Base-by-base conservation (phyloP, 495 filamentous ascomycete genomes). In the Penicillium cosmopolitanum region DNA sequence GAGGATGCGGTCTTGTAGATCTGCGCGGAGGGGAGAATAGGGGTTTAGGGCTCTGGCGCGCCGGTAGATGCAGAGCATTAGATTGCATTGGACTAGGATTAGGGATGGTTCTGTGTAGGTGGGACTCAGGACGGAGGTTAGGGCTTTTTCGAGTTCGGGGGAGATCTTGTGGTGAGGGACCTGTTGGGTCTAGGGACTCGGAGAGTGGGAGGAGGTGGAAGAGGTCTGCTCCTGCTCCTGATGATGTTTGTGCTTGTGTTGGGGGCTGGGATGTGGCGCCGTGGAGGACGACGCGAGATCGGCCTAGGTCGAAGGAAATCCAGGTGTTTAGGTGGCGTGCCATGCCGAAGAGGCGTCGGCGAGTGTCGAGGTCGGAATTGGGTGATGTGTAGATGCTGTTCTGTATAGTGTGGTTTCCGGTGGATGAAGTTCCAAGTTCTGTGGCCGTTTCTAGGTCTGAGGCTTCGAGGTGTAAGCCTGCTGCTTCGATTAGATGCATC, bases 401-500 rank as follows among this genome's bases (percentile, higher is more conserved):
- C 47, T 57, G 57, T 50, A 53, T 58, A 10, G 62, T 53, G 12
- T 60, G 53, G 16, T 52, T 61, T 34, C 66, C 66, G 8, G 66
- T 54, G 5, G 57, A 40, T 54, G 64, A 18, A 8, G 25, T 23
- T 34, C 55, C 40, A 6, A 66, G 54, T 25, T 63, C 48, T 8
- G 28, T 31, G 55, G 60, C 55, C 25, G 66, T 25, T 40, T 63
- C 59, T 42, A 53, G 42, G 40, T 65, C 55, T 21, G 77, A 51
- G 0, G 61, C 58, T 60, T 85, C 80, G 12, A 78, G 65, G 48
- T 85, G 81, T 4, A 85, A 63, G 3, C 82, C 81, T 10, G 77
- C 76, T 1, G 82, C 76, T 62, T 86, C 83, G 23, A 82, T 71
- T 50, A 84, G 62, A 56, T 86, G 83, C 73, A 86, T 80, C 25